phyloP scores from a whole-genome alignment of 345 rosid genomes.

The Gossypium raimondii region DNA sequence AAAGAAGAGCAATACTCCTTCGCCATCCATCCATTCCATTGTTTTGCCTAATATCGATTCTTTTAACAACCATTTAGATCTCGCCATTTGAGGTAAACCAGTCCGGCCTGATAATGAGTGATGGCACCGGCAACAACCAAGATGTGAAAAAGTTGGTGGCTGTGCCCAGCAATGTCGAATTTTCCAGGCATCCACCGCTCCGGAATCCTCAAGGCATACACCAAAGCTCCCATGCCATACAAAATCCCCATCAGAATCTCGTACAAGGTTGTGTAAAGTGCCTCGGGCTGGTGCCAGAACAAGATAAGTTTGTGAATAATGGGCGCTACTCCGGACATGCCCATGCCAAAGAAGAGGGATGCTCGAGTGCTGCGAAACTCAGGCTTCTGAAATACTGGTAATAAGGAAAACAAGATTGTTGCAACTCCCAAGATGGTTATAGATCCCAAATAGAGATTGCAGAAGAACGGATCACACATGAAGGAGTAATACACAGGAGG shows the following conservation, averaged over 20 bases:
- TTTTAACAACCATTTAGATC: constrained; percentile 65
- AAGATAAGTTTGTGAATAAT: constrained; percentile 72
- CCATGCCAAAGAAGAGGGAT: constrained; percentile 82
- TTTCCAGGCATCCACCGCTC: constrained; percentile 97
- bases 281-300: constrained; percentile 84
- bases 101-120: constrained; percentile 82
- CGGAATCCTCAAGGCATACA: constrained; percentile 77
- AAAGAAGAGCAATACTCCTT: background rate
- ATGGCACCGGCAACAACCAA: constrained; percentile 86
- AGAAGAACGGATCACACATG: constrained; percentile 90
- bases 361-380: constrained; percentile 67
- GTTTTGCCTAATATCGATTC: background rate
- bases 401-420: constrained; percentile 59
- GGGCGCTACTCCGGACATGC: constrained; percentile 72
- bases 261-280: constrained; percentile 80
- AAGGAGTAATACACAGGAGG: constrained; percentile 93
- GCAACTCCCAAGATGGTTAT: constrained; percentile 70
- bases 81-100: constrained; percentile 84
- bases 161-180: constrained; percentile 93
- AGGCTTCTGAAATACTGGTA: constrained; percentile 79
- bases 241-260: constrained; percentile 81
- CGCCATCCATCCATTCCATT: background rate
- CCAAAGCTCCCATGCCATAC: constrained; percentile 67
- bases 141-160: constrained; percentile 88
- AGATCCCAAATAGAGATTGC: constrained; percentile 80